Conservation (phyloP, 257 asterid species). For the Fraxinus cuspidata region DNA sequence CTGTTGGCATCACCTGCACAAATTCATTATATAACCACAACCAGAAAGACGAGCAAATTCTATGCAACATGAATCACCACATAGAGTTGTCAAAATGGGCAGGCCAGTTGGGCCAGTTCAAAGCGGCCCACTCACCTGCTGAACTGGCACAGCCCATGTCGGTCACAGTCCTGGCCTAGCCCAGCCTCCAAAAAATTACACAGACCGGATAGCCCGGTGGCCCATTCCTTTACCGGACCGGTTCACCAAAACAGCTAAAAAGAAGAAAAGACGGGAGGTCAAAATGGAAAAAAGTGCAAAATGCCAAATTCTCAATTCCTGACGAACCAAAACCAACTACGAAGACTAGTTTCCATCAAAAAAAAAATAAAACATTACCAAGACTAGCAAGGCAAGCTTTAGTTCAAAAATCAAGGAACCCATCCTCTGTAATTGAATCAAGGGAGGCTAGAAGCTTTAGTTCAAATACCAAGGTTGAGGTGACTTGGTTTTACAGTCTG, state of each 20-base stretch:
- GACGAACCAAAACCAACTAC: neutral
- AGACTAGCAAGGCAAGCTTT: neutral
- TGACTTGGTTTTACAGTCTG: too few species aligned
- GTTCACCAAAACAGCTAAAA: too few species aligned
- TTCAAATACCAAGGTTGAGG: neutral
- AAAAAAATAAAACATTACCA: too few species aligned
- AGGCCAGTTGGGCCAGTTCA: too few species aligned
- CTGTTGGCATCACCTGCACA: slow-evolving; percentile 81
- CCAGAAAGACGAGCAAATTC: neutral
- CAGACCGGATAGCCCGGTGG: neutral
- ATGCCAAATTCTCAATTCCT: neutral
- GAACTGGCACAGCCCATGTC: neutral
- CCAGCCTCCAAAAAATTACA: neutral
- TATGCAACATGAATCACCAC: neutral
- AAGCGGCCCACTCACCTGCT: too few species aligned
- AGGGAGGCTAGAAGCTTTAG: neutral
- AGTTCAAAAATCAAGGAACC: neutral
- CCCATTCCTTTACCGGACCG: neutral
- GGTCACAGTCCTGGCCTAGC: neutral
- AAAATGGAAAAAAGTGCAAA: neutral
- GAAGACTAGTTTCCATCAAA: too few species aligned
- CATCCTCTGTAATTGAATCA: neutral
- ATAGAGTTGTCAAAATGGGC: slow-evolving; percentile 1
- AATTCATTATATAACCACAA: neutral
- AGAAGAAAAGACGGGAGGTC: neutral